Conservation (phyloP, 176 grass and related monocot species). For the Carex parvula region DNA sequence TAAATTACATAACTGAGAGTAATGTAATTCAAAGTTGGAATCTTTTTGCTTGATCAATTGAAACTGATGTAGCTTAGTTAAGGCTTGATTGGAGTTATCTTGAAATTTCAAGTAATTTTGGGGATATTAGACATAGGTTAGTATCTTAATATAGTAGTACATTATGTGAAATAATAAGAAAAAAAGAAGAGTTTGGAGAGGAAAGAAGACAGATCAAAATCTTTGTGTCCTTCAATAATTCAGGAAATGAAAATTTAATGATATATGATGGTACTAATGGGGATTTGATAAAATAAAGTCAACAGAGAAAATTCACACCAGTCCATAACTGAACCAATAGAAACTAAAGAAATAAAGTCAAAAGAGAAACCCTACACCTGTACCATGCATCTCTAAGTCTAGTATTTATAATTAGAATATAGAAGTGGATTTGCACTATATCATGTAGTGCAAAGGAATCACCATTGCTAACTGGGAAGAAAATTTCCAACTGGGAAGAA, state of each 20-base stretch:
- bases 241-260: background rate
- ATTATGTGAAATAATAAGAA: background rate
- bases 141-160: background rate
- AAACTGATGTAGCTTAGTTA: constrained; percentile 6
- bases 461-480: background rate
- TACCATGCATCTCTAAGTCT: background rate
- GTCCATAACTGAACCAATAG: background rate
- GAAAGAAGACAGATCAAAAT: background rate
- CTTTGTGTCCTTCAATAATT: background rate
- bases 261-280: background rate
- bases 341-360: constrained; percentile 15
- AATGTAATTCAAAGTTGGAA: background rate
- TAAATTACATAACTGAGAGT: background rate
- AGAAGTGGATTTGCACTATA: background rate
- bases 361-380: constrained; percentile 5
- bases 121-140: background rate
- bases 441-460: background rate
- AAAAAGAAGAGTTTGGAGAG: background rate
- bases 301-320: constrained; percentile 12
- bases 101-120: background rate
- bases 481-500: background rate
- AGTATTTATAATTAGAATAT: background rate
- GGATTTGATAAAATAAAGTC: constrained; percentile 12
- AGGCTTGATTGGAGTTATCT: background rate
- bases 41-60: background rate